These are phyloP conservation scores for Penicillium taxi DNA, from an alignment of 495 filamentous ascomycete genomes.

Conservation along the genomic window DNA sequence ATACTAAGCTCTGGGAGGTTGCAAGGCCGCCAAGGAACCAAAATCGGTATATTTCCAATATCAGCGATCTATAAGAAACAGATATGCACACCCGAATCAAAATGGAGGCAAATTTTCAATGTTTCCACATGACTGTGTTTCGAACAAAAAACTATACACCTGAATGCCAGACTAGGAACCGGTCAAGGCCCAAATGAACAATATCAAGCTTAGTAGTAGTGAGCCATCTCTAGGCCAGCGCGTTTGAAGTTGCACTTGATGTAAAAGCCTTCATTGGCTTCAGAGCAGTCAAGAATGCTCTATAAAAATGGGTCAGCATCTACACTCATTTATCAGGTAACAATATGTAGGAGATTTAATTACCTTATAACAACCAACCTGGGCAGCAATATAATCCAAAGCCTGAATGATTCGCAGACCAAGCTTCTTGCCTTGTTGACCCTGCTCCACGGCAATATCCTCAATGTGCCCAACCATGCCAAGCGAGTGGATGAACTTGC, in stretches of 20 bases:
- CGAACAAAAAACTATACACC: conserved; percentile 5
- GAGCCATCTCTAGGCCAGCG: conserved; percentile 93
- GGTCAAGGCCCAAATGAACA: neutral
- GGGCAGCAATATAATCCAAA: conserved; percentile 75
- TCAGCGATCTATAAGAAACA: too few species aligned
- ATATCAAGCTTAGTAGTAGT: conserved; percentile 60
- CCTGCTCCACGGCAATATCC: conserved; percentile 89
- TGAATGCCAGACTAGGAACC: conserved; percentile 10
- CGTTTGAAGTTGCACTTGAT: conserved; percentile 95
- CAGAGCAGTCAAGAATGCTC: conserved; percentile 68
- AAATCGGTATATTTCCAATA: too few species aligned
- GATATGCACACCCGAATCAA: too few species aligned
- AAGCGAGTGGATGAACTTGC: conserved; percentile 45
- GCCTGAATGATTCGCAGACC: conserved; percentile 90
- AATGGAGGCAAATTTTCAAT: neutral
- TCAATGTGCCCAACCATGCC: conserved; percentile 88
- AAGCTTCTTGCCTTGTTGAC: conserved; percentile 94
- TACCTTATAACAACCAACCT: conserved; percentile 89
- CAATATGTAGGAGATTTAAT: neutral
- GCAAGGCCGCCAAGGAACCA: neutral
- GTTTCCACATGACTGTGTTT: conserved; percentile 2
- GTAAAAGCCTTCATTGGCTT: conserved; percentile 94
- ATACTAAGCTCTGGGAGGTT: neutral
- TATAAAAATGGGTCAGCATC: conserved; percentile 16
- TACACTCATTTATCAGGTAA: too few species aligned